Evolutionary conservation across 441 rosid genomes (phyloP).

Genomic region (Erysimum cheiri): DNA sequence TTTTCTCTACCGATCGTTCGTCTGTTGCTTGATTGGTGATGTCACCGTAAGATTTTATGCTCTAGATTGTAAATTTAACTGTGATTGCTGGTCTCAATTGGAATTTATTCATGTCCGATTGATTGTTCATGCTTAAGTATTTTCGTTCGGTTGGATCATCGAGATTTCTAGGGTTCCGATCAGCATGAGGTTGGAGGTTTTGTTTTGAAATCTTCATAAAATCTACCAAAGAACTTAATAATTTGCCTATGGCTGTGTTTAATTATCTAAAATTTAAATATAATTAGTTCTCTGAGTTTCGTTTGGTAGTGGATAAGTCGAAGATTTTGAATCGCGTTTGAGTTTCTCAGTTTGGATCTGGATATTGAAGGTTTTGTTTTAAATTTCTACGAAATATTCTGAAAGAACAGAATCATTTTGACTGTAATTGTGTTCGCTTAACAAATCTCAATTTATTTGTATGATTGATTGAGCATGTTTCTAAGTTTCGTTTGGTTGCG

Average conservation of each 20-base stretch:
- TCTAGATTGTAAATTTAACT: not conserved
- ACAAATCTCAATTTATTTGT: not conserved
- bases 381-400: not conserved
- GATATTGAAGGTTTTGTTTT: not conserved
- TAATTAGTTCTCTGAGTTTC: not conserved
- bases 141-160: conserved; percentile 15
- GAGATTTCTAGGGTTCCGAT: conserved; percentile 38
- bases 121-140: conserved; percentile 10
- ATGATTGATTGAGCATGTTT: not conserved
- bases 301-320: conserved; percentile 1
- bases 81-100: not conserved
- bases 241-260: not conserved
- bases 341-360: conserved; percentile 18
- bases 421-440: not conserved
- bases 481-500: conserved; percentile 2
- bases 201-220: not conserved
- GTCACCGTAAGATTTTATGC: not conserved
- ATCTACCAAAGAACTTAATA: not conserved
- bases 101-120: not conserved
- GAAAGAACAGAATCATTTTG: not conserved
- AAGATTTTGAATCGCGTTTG: conserved; percentile 9
- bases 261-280: not conserved
- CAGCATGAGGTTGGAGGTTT: not conserved
- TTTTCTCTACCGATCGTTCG: not conserved
- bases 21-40: conserved; percentile 1